phyloP scores from a whole-genome alignment of 768 basidiomycete species.

The Pleurotus citrinopileatus region DNA sequence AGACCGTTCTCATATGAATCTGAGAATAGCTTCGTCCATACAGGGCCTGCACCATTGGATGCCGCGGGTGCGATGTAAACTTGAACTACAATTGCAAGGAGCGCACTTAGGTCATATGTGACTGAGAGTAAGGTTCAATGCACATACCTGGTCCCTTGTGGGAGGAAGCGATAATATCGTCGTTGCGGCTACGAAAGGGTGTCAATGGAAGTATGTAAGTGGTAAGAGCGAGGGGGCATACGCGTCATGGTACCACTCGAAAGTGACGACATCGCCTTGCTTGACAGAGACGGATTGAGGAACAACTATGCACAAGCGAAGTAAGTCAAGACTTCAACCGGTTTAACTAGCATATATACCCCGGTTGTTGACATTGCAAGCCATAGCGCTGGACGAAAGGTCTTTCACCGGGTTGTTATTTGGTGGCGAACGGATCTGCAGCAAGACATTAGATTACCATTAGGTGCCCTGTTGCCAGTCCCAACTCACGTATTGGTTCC shows the following conservation, averaged over 20 bases:
- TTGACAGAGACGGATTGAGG: slow-evolving; percentile 25
- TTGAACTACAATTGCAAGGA: slow-evolving; percentile 19
- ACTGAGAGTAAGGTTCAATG: not conserved
- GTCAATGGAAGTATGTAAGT: not conserved
- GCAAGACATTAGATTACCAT: not conserved
- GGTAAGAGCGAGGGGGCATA: slow-evolving; percentile 10
- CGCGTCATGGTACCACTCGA: slow-evolving; percentile 33
- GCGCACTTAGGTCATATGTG: not conserved
- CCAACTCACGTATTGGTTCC: slow-evolving; percentile 25
- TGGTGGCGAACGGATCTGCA: slow-evolving; percentile 33
- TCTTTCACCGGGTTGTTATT: slow-evolving; percentile 35
- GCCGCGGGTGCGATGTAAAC: slow-evolving; percentile 29
- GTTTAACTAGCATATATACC: slow-evolving; percentile 16
- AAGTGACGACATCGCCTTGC: slow-evolving; percentile 29
- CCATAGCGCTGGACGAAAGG: slow-evolving; percentile 24
- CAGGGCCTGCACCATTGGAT: slow-evolving; percentile 26
- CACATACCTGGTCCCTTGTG: slow-evolving; percentile 30
- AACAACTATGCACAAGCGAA: slow-evolving; percentile 18
- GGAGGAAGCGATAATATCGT: slow-evolving; percentile 33
- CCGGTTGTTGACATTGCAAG: slow-evolving; percentile 31
- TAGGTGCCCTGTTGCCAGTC: not conserved
- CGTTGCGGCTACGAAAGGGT: slow-evolving; percentile 25
- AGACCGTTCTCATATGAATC: slow-evolving; percentile 20
- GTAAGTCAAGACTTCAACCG: not conserved
- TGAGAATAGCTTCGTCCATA: slow-evolving; percentile 33